A percentile compares a stretch with the other conserved stretches of the same genome.
These are phyloP conservation scores for Phaffia tasmanica DNA, from an alignment of 768 basidiomycete species.

Conservation along the genomic window DNA sequence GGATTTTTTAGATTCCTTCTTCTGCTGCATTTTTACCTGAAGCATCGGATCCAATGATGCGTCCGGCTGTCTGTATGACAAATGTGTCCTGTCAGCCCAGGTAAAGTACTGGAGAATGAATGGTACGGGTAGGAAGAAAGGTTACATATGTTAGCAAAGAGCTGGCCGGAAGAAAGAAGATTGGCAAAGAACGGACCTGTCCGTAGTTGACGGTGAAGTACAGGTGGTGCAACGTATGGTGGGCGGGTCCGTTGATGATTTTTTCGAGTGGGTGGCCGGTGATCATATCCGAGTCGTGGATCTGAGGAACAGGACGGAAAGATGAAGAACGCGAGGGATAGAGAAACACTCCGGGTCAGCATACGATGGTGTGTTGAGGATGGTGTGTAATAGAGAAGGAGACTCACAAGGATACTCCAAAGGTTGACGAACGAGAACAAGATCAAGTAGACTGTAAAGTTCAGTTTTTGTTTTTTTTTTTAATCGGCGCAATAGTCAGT, in stretches of 20 bases:
- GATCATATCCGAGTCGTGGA: constrained; percentile 99
- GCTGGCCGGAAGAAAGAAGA: neutral
- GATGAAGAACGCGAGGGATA: neutral
- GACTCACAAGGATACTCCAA: constrained; percentile 77
- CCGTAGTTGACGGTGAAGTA: constrained; percentile 97
- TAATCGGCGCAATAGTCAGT: no score
- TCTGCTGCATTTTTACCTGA: no score
- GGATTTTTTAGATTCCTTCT: no score
- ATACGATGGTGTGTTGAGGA: neutral
- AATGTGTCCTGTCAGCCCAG: no score
- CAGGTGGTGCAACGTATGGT: constrained; percentile 92
- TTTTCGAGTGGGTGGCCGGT: constrained; percentile 77
- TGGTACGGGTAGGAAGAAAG: no score
- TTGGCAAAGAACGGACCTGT: constrained; percentile 41
- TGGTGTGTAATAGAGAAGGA: neutral
- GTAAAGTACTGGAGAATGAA: no score
- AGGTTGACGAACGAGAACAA: constrained; percentile 87
- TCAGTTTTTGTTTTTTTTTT: no score
- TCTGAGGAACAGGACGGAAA: constrained; percentile 44
- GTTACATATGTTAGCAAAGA: neutral
- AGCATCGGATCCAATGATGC: no score
- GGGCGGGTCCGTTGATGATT: constrained; percentile 89
- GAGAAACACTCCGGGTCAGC: no score
- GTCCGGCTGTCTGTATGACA: no score
- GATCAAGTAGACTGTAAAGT: constrained; percentile 51